phyloP scores from a whole-genome alignment of 148 eudicot genomes.

The Heliosperma pusillum region DNA sequence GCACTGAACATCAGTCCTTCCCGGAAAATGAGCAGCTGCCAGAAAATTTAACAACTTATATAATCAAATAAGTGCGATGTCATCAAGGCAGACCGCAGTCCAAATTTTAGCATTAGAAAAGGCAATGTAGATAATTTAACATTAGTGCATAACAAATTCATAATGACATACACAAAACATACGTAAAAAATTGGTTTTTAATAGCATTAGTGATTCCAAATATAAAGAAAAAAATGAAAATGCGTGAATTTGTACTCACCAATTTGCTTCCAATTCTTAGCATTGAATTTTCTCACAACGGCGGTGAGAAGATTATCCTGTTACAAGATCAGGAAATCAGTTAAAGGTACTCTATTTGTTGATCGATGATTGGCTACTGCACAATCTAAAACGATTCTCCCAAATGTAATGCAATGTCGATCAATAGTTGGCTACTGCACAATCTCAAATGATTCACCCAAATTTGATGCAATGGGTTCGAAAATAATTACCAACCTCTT shows the following conservation, averaged over 20 bases:
- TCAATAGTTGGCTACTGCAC: background rate
- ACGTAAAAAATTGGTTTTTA: too few species aligned
- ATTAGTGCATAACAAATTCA: background rate
- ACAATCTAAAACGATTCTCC: background rate
- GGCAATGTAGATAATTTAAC: background rate
- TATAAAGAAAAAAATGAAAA: too few species aligned
- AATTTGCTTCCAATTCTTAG: conserved; percentile 78
- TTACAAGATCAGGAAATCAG: conserved; percentile 12
- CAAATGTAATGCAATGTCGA: conserved; percentile 1
- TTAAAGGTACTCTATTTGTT: background rate
- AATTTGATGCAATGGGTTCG: background rate
- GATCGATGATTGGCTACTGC: too few species aligned
- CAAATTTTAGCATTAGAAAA: too few species aligned
- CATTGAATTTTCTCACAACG: conserved; percentile 52
- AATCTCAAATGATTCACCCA: background rate
- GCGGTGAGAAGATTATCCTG: conserved; percentile 59
- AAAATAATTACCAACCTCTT: conserved; percentile 51
- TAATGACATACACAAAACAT: too few species aligned
- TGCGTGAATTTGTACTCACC: conserved; percentile 23
- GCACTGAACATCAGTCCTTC: conserved; percentile 84
- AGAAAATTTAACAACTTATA: background rate
- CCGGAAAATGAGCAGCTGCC: conserved; percentile 65
- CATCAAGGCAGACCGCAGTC: background rate
- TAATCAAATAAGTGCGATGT: background rate
- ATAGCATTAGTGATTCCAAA: conserved; percentile 8